Evolutionary conservation across 495 filamentous ascomycete genomes (phyloP).

Genomic region (Tricharina praecox): DNA sequence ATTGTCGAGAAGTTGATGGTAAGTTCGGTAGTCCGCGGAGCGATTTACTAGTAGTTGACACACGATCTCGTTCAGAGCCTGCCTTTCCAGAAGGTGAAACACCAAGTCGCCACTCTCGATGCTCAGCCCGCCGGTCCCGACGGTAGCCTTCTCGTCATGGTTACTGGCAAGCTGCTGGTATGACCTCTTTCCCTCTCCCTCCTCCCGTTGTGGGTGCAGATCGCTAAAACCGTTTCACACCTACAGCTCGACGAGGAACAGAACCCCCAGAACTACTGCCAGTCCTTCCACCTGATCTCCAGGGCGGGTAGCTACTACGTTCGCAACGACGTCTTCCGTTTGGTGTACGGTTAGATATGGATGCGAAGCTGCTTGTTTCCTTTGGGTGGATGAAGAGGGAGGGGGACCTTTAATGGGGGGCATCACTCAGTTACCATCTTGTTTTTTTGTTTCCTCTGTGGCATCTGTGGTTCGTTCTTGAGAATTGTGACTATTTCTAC

Average conservation of each 20-base stretch:
- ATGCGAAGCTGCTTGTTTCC: too few relatives aligned
- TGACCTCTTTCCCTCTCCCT: constrained; percentile 10
- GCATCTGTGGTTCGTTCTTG: too few relatives aligned
- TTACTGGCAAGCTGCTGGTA: constrained; percentile 73
- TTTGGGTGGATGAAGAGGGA: too few relatives aligned
- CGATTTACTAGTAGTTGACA: background rate
- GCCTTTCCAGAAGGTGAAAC: constrained; percentile 63
- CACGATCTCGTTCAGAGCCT: constrained; percentile 36
- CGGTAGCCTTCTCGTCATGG: constrained; percentile 60
- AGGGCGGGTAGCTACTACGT: constrained; percentile 67
- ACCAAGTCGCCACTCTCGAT: constrained; percentile 52
- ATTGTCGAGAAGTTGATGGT: constrained; percentile 72
- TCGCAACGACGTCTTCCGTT: constrained; percentile 80
- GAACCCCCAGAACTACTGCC: constrained; percentile 67
- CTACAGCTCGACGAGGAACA: constrained; percentile 63
- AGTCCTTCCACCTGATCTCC: constrained; percentile 65
- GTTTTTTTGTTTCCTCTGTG: too few relatives aligned
- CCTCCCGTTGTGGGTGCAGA: too few relatives aligned
- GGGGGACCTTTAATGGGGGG: too few relatives aligned
- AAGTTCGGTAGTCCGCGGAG: constrained; percentile 14
- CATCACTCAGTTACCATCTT: too few relatives aligned
- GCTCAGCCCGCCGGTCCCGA: constrained; percentile 49
- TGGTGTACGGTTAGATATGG: constrained; percentile 41
- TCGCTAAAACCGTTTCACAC: too few relatives aligned
- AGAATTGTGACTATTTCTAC: too few relatives aligned